Conservation (phyloP, 2,329 filamentous ascomycete genomes). For the Daldinia sp. region DNA sequence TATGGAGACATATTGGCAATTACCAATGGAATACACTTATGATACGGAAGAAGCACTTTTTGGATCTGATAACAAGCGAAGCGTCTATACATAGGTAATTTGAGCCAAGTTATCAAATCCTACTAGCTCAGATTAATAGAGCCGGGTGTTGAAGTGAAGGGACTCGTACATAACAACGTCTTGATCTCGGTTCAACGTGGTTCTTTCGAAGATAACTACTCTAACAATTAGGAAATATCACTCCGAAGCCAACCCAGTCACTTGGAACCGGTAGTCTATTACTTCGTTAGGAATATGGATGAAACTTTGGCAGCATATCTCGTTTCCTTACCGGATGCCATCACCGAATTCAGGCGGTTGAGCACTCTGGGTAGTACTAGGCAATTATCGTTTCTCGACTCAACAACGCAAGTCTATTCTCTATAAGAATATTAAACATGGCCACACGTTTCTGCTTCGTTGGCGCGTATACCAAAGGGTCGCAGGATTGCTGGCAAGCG, state of each 20-base stretch:
- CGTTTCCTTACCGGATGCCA: background rate
- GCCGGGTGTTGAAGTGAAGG: too few relatives aligned
- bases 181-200: background rate
- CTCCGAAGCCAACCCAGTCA: background rate
- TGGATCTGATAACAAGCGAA: slow-evolving; percentile 43
- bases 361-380: background rate
- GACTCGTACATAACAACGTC: too few relatives aligned
- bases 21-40: slow-evolving; percentile 74
- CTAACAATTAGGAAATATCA: background rate
- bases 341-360: background rate
- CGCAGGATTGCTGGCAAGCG: background rate
- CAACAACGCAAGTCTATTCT: background rate
- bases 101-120: background rate
- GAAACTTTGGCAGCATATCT: background rate
- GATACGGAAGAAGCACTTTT: slow-evolving; percentile 71
- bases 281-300: background rate
- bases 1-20: slow-evolving; percentile 63
- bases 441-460: background rate
- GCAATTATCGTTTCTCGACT: background rate
- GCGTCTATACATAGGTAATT: background rate
- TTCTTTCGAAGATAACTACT: background rate
- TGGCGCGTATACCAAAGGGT: background rate
- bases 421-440: background rate
- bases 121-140: too few relatives aligned
- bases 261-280: background rate